Evolutionary conservation across 1,284 basidiomycete species (phyloP).

Genomic region (Boletus calvinii): DNA sequence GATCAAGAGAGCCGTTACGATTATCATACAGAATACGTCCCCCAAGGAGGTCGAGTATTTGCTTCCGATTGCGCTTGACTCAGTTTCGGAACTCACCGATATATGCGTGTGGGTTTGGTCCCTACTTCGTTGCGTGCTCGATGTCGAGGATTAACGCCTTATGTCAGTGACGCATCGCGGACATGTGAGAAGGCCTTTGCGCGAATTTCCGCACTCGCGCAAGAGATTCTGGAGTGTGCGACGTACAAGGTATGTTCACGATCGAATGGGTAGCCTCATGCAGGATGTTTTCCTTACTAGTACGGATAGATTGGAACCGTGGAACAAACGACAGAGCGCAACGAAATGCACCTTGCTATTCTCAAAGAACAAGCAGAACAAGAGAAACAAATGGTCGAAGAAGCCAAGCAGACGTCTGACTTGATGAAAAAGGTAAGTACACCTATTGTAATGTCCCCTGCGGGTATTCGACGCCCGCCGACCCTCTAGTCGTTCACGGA

Average conservation of each 20-base stretch:
- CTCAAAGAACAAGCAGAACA: constrained; percentile 12
- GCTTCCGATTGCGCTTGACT: constrained; percentile 18
- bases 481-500: constrained; percentile 10
- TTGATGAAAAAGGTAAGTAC: constrained; percentile 18
- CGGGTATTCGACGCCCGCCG: background rate
- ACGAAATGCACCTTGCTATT: constrained; percentile 14
- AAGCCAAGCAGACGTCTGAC: constrained; percentile 17
- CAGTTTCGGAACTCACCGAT: constrained; percentile 18
- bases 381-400: constrained; percentile 10
- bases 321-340: constrained; percentile 11
- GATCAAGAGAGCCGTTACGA: constrained; percentile 17
- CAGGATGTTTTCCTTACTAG: too few relatives aligned
- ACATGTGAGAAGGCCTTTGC: background rate
- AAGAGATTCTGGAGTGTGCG: constrained; percentile 20
- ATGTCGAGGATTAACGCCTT: background rate
- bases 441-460: background rate
- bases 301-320: background rate
- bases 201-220: background rate
- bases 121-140: too few relatives aligned
- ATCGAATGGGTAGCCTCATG: background rate
- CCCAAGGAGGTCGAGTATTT: constrained; percentile 12
- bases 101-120: constrained; percentile 10
- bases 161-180: background rate
- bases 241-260: constrained; percentile 3
- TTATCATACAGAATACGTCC: constrained; percentile 16